Evolutionary conservation across 2,329 filamentous ascomycete species (phyloP), one percentile per base, ranked within the genome.

Genomic region (Teratosphaeria viscida): DNA sequence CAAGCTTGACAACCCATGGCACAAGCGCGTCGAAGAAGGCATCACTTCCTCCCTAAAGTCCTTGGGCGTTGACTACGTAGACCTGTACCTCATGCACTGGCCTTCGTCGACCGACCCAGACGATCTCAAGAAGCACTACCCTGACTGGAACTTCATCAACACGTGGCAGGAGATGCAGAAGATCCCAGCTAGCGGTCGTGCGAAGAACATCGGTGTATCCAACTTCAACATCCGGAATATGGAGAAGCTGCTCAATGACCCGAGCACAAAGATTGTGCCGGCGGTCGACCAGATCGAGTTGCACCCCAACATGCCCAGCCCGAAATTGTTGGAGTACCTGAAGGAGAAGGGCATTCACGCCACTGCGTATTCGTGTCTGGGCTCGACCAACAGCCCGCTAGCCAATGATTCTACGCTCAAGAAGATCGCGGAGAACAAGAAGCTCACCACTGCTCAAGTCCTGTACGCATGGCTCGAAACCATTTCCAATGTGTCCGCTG

Each of bases 211-310:
- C 71, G 66, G 64, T 35, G 87, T 94, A 60, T 90, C 88, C 74
- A 95, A 95, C 81, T 94, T 95, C 73, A 87, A 81, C 64, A 89
- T 92, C 72, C 83, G 79, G 74, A 89, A 94, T 75, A 78, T 94
- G 43, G 87, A 92, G 80, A 88, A 83, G 73, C 81, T 79, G 60
- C 79, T 94, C 62, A 84, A 81, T 66, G 82, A 87, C 66, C 80
- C 83, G 11, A 79, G 78, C 64, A 83, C 79, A 76, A 85, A 85
- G 76, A 85, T 82, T 60, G 75, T 78, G 11, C 81, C 80, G 14
- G 86, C 88, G 19, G 88, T 90, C 65, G 92, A 92, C 81, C 89
- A 94, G 76, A 83, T 90, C 72, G 89, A 92, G 76, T 81, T 91
- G 26, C 88, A 92, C 76, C 88, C 88, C 56, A 87, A 87, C 78